Evolutionary conservation across 148 eudicot species (phyloP), one percentile per base, ranked within the genome.

Genomic region (Polygonum maritimum): DNA sequence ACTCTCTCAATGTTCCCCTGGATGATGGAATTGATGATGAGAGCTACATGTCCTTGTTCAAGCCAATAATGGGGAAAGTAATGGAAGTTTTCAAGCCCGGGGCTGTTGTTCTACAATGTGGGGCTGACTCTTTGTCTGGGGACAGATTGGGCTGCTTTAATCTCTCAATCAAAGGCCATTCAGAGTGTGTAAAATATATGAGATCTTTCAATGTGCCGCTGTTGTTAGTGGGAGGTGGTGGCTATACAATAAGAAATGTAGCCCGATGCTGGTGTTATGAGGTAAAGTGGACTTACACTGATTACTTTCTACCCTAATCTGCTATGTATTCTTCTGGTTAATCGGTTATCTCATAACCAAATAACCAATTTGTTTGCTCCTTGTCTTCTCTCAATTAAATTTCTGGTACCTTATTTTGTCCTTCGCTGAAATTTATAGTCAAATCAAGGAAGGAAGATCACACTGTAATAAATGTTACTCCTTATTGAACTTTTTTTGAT

Each of bases 201-300:
- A n/a, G 75, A 72, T 72, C 75, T 44, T 72, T 72, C 33, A 72
- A 72, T 45, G 75, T 72, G 54, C 75, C 75, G 1, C 16, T 72
- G 49, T 21, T 72, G 51, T 72, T 72, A 26, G 52, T 72, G 5
- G 75, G 75, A 0, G 75, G 75, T 3, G 75, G 75, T 9, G 75
- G 75, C 75, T 72, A 72, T 72, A 72, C 75, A n/a, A 72, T 72
- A 19, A 72, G 75, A 72, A 72, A 72, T 72, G 75, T 72, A 48
- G 75, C 75, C 45, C 51, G 75, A 44, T 72, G 75, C 75, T 72
- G 75, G 75, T 72, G 75, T 72, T 72, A 72, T 72, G 75, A 72
- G 75, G 75, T 72, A 72, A 15, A 41, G 21, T 22, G 21, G 19
- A 19, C 16, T 51, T 51, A 57, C 35, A 57, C 8, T 7, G 33